A percentile compares a stretch with the other conserved stretches of the same genome.
Conservation (phyloP, 371 early-diverging fungal species). For the Lichtheimia ornata region DNA sequence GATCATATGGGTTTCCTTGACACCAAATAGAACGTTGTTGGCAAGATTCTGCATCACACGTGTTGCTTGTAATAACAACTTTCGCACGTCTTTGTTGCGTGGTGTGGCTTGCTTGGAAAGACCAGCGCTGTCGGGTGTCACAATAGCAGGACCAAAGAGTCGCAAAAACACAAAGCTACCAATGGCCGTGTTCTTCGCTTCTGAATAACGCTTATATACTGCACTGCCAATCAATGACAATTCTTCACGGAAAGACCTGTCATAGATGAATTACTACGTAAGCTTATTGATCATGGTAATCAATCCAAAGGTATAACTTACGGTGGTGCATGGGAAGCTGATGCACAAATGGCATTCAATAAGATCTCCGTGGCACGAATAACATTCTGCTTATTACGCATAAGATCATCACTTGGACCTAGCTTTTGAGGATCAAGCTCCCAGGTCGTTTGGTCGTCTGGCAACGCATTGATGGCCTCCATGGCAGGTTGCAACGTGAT, state of each 20-base stretch:
- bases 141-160: constrained; percentile 91
- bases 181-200: constrained; percentile 83
- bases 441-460: constrained; percentile 56
- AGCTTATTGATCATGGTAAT: background rate
- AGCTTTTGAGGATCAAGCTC: constrained; percentile 86
- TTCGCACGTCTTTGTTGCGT: constrained; percentile 49
- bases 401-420: constrained; percentile 57
- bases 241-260: constrained; percentile 69
- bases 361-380: constrained; percentile 73
- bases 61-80: constrained; percentile 84
- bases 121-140: constrained; percentile 74
- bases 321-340: constrained; percentile 67
- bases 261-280: constrained; percentile 21
- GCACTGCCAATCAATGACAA: constrained; percentile 72
- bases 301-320: constrained; percentile 7
- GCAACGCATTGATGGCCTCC: constrained; percentile 48
- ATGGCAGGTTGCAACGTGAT: constrained; percentile 77
- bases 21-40: constrained; percentile 90
- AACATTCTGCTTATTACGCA: constrained; percentile 76
- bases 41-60: constrained; percentile 95
- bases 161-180: constrained; percentile 94
- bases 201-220: constrained; percentile 81
- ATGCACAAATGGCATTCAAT: constrained; percentile 79
- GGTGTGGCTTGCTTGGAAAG: constrained; percentile 40
- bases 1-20: constrained; percentile 89